Evolutionary conservation across 2,329 filamentous ascomycete genomes (phyloP), one percentile per base, ranked within the genome.

Genomic region (Ophiognomonia clavigignenti-juglandacearum): DNA sequence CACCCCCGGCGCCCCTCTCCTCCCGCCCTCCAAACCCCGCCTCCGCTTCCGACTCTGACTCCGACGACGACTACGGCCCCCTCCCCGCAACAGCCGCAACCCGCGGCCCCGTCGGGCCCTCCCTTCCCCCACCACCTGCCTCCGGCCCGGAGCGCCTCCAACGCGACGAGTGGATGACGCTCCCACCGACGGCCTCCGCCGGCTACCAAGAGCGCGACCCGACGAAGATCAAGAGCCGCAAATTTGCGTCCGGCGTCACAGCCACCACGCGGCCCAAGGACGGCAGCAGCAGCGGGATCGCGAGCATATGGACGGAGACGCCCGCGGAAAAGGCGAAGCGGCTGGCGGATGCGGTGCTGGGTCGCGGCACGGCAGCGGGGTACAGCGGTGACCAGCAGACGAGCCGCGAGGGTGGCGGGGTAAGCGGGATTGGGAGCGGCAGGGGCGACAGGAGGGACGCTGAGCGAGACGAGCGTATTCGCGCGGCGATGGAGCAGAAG

Each of bases 301-400:
- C 79, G 59, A 82, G 80, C 19, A 81, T 92, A 36, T 97, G 92
- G 92, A 91, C 88, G 1, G 92, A 97, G 65, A 96, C 89, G 8
- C 87, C 89, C 0, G 87, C 92, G 62, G 80, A 96, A 66, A 95
- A 95, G 64, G 80, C 87, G 48, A 83, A 85, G 64, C 77, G 88
- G 32, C 68, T 96, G 19, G 83, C 86, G 57, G 83, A 95, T 62
- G 82, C 93, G 44, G 86, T 95, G 10, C 77, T 96, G 56, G 91
- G 91, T 0, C 80, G 91, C 3, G 68, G 69, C 19, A 66, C 69
- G 20, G 29, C 31, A 5, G 68, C 68, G 16, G 67, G 68, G 22
- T 36, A n/a, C n/a, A n/a, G n/a, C n/a, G n/a, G 16, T 4, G 42
- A 26, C 24, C 20, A 34, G 39, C 32, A 18, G 6, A 11, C 20